Evolutionary conservation across 2,329 filamentous ascomycete genomes (phyloP).

Genomic region (Trichoderma sp.): DNA sequence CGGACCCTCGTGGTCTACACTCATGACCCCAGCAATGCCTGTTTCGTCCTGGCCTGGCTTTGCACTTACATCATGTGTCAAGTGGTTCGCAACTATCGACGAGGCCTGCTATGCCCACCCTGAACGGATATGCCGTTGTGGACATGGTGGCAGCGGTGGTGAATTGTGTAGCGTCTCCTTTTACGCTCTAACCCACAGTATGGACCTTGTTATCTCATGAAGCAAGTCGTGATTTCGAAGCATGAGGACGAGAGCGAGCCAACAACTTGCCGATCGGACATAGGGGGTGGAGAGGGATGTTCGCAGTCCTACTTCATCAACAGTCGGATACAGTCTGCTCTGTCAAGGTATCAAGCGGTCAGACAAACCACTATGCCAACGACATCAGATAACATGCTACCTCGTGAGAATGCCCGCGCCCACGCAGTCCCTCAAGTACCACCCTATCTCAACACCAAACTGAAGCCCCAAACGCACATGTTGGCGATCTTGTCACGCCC

Average conservation of each 20-base stretch:
- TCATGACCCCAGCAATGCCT: slow-evolving; percentile 8
- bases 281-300: no score
- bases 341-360: no score
- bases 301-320: no score
- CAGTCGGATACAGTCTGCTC: no score
- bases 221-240: not conserved
- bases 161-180: not conserved
- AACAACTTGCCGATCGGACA: no score
- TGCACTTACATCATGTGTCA: slow-evolving; percentile 5
- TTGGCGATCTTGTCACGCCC: not conserved
- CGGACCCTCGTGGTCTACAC: not conserved
- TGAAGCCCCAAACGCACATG: not conserved
- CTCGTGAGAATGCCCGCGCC: no score
- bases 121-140: not conserved
- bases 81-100: not conserved
- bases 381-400: not conserved
- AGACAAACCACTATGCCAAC: no score
- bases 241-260: not conserved
- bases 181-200: not conserved
- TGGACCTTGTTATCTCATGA: not conserved
- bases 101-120: not conserved
- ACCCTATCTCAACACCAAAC: not conserved
- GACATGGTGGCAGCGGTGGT: no score
- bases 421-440: not conserved
- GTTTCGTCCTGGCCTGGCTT: not conserved